phyloP scores from a whole-genome alignment of 768 basidiomycete species.

The Phylloporus rhodoxanthus region DNA sequence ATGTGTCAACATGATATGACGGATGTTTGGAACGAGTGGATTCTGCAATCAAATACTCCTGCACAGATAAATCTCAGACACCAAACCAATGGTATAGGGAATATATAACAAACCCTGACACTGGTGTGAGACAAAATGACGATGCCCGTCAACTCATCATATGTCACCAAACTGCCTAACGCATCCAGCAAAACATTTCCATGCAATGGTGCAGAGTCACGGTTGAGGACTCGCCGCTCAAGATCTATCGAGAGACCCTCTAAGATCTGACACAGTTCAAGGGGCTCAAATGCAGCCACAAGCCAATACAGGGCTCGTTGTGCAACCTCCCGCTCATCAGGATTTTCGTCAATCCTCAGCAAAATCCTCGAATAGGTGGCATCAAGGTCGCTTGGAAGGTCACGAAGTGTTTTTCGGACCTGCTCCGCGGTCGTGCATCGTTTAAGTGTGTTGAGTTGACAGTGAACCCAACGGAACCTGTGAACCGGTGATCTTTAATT shows the following conservation, averaged over 20 bases:
- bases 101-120: slow-evolving; percentile 4
- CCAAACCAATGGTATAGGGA: too few relatives aligned
- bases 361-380: slow-evolving; percentile 9
- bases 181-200: slow-evolving; percentile 4
- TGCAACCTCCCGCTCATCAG: not conserved
- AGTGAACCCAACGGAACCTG: slow-evolving; percentile 17
- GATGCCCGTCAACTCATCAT: slow-evolving; percentile 1
- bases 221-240: not conserved
- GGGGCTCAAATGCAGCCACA: slow-evolving; percentile 3
- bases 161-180: slow-evolving; percentile 2
- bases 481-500: too few relatives aligned
- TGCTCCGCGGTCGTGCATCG: slow-evolving; percentile 1
- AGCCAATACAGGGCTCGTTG: slow-evolving; percentile 6
- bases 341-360: not conserved
- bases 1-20: not conserved
- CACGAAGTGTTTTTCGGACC: slow-evolving; percentile 1
- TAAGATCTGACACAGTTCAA: slow-evolving; percentile 3
- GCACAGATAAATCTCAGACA: not conserved
- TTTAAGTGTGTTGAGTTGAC: slow-evolving; percentile 9
- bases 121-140: slow-evolving; percentile 10
- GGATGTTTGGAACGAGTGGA: not conserved
- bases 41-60: slow-evolving; percentile 5
- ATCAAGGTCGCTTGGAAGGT: slow-evolving; percentile 7
- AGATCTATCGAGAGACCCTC: slow-evolving; percentile 6
- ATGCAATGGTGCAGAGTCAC: not conserved